A percentile compares a stretch with the other conserved stretches of the same genome.
phyloP scores from a whole-genome alignment of 441 rosid genomes.

The Eugenia klotzschiana region DNA sequence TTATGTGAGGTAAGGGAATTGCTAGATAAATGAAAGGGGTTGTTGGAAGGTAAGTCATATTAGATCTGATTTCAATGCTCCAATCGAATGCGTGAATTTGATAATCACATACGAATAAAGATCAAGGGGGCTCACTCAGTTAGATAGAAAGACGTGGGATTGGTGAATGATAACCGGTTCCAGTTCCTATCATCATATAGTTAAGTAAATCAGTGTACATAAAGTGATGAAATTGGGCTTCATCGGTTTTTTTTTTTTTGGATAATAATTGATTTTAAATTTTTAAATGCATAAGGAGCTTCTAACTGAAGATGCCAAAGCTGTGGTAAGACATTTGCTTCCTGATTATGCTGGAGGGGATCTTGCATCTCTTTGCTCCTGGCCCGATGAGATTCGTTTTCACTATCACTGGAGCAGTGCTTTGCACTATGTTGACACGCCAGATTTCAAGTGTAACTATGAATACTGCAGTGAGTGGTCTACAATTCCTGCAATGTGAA shows the following conservation, averaged over 20 bases:
- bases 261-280: not conserved
- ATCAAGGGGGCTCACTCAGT: not conserved
- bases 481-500: not conserved
- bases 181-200: not conserved
- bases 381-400: conserved; percentile 74
- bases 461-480: conserved; percentile 54
- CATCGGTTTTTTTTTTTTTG: not conserved
- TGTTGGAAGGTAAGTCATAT: not conserved
- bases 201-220: not conserved
- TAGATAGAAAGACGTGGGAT: not conserved
- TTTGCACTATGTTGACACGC: conserved; percentile 80
- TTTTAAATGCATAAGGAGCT: conserved; percentile 30
- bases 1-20: not conserved
- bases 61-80: not conserved
- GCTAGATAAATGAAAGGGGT: not conserved
- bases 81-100: not conserved
- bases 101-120: not conserved
- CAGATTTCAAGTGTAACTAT: conserved; percentile 81
- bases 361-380: conserved; percentile 75
- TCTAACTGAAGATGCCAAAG: conserved; percentile 51
- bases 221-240: not conserved
- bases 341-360: conserved; percentile 78
- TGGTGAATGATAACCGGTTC: not conserved
- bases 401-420: conserved; percentile 66
- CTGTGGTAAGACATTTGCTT: conserved; percentile 50